Base-by-base conservation (phyloP, 106 monocot species). In the Posidonia australis region DNA sequence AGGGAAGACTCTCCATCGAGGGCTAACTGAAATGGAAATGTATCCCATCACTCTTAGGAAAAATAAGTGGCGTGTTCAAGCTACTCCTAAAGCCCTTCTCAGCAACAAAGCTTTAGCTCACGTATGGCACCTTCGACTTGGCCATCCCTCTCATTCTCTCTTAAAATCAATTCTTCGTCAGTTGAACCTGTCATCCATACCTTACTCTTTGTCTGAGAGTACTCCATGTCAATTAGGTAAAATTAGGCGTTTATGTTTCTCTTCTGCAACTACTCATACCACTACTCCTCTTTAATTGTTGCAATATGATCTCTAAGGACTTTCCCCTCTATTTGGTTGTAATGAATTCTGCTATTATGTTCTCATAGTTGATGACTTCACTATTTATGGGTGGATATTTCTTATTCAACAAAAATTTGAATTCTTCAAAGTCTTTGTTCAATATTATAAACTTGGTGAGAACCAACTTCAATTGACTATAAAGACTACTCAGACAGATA, bases 361-460 rank as follows among this genome's bases (percentile, higher is more conserved):
- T 5, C 17, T 21, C n/a, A 32, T 68, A 1, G 42, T 68, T 10
- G 56, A 68, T 44, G 55, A 68, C 19, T 58, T 22, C 23, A 19
- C 19, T 25, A 19, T 19, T 3, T 68, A 32, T 22, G 43, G 54
- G 1, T 68, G 68, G 68, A 10, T 68, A 12, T 57, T 55, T 14
- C 68, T 53, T n/a, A 5, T 68, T 21, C 12, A 12, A 1, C 20
- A 12, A 19, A 68, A 68, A 44, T 54, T n/a, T 1, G 42, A 68
- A 22, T 23, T 68, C 5, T 58, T 57, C 14, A 13, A 56, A n/a
- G 41, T 43, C 4, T 68, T 68, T 18, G 11, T 18, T 10, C 3
- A 10, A 9, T 68, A 57, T 56, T 31, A 44, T 43, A 29, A 13
- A 5, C 13, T n/a, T 2, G 31, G 56, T 13, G 56, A 57, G 42